These are phyloP conservation scores for Mallotus nudiflorus DNA, from an alignment of 345 rosid species.

Conservation along the genomic window DNA sequence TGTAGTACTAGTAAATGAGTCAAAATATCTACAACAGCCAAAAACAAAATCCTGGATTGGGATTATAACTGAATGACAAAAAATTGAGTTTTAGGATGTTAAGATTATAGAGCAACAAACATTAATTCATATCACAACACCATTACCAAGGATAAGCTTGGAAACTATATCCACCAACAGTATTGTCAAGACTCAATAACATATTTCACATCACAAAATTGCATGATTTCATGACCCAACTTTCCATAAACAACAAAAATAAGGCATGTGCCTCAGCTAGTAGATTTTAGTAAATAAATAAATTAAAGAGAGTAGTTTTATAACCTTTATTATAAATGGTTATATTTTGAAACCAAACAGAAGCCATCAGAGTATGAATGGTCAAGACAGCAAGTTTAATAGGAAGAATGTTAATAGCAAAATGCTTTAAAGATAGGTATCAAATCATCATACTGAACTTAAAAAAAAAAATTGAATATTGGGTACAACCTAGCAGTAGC, in stretches of 20 bases:
- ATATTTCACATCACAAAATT: neutral
- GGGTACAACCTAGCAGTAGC: neutral
- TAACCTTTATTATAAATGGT: neutral
- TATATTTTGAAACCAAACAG: neutral
- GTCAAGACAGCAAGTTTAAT: neutral
- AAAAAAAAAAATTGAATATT: neutral
- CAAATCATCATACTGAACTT: neutral
- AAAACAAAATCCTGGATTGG: conserved; percentile 5
- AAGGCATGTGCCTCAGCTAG: no score
- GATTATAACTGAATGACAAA: neutral
- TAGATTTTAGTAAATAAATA: no score
- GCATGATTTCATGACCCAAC: conserved; percentile 2
- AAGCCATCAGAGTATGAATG: neutral
- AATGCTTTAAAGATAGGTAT: neutral
- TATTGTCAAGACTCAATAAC: neutral
- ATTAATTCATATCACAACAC: neutral
- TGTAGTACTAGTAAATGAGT: no score
- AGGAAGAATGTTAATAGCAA: neutral
- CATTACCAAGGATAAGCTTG: neutral
- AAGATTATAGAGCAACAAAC: neutral
- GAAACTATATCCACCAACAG: neutral
- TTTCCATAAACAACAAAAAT: neutral
- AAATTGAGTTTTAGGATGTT: conserved; percentile 1
- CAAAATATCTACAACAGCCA: conserved; percentile 3
- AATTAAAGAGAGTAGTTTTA: neutral